Base-by-base conservation (phyloP, 1,139 yeast genomes). In the Kodamaea fungicola region DNA sequence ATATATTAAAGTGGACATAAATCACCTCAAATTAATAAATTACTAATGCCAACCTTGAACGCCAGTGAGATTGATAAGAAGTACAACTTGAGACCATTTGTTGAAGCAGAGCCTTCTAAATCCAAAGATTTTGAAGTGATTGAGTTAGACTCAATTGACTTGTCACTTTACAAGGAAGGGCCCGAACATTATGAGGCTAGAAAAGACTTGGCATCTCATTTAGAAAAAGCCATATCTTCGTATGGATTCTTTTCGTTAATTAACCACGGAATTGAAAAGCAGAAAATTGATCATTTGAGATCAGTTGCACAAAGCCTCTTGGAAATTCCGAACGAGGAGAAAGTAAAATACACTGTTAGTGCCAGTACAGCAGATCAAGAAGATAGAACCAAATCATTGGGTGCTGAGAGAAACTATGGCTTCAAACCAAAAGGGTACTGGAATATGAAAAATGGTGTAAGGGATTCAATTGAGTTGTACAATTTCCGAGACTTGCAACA, bases 331-430 rank as follows among this genome's bases (percentile, higher is more conserved):
- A 65, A 67, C 8, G 71, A 67, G 13, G 64, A 54, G 27, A 71
- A 73, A 46, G 42, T 47, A n/a, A 47, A 61, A 24, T 67, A 62
- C 41, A 50, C 67, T 25, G 71, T 74, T 2, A 73, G 76, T 12
- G 63, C 68, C 2, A 47, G 49, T 44, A 57, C 58, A 27, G 52
- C 64, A 1, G 65, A 60, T 40, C 42, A 51, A 5, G 66, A 62
- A 44, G 64, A 62, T 34, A 41, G 65, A 16, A 28, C 56, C 6
- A 58, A 55, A 13, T 57, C 65, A 2, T 59, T 31, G 19, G 77
- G 78, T 1, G 74, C 71, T 8, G 75, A 71, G 42, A 54, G 76
- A 33, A 75, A 75, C 8, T 54, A 57, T 23, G 77, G 77, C 0
- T 72, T 57, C 50, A 72, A 72, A 43, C 78, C 78, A 23, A 61